Base-by-base conservation (phyloP, 2,329 filamentous ascomycete genomes). In the Anisogramma anomala region DNA sequence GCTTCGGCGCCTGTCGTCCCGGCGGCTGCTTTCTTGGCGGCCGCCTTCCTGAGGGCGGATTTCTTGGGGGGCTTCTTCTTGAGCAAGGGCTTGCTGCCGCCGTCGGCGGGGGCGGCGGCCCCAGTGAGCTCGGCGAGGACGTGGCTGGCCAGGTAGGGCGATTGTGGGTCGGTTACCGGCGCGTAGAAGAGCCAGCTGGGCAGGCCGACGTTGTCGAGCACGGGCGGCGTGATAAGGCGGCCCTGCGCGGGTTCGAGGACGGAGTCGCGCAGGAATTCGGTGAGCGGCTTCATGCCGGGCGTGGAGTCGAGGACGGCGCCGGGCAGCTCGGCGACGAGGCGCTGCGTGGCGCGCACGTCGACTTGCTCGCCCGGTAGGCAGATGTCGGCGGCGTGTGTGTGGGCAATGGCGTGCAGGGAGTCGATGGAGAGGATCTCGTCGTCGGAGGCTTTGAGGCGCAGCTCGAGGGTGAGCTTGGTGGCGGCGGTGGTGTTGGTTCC, bases 291-390 rank as follows among this genome's bases (percentile, higher is more conserved):
- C 53, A 57, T 59, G 26, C 46, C 27, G 10, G 22, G 38, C 2
- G 25, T 17, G 3, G 48, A 38, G 4, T 59, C 45, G 8, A 55
- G 36, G 18, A 37, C 43, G 4, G 39, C 23, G 22, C 53, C 57
- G 9, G 47, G 41, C 10, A 67, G 53, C 14, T 47, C 37, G 42
- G 51, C 55, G 27, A 59, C 56, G 5, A 59, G 53, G 14, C 54
- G 53, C 53, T 69, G 66, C 2, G 55, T 54, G 32, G 74, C 45
- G 30, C 69, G 69, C 27, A 69, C 52, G 48, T 77, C 72, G 36
- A 75, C 64, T 35, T 56, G 58, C 23, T 63, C 57, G 0, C 51
- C 42, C 1, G 72, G 71, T 3, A 72, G 58, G 26, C 73, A 53
- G 3, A 70, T 52, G 49, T 75, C 69, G 36, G 55, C 49, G n/a